A percentile compares a stretch with the other conserved stretches of the same genome.
phyloP scores from a whole-genome alignment of 2,329 filamentous ascomycete genomes.

The Ophiostoma pallidulum region DNA sequence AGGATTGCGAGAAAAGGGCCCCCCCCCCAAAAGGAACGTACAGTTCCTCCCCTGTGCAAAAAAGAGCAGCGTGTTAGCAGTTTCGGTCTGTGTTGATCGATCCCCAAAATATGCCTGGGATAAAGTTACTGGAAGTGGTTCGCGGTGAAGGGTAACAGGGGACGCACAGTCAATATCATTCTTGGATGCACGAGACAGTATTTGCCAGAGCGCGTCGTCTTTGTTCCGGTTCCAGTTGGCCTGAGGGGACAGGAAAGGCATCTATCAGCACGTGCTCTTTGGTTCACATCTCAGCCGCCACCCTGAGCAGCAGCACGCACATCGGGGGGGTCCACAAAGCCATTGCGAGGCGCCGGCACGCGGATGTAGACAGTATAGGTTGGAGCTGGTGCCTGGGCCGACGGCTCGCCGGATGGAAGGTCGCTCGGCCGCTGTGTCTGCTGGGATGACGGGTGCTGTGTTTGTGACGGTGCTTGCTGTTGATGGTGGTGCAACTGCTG shows the following conservation, averaged over 20 bases:
- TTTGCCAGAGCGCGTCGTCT: slow-evolving; percentile 82
- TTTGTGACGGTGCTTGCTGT: neutral
- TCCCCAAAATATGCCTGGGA: too few relatives aligned
- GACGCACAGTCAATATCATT: slow-evolving; percentile 76
- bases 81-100: too few relatives aligned
- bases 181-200: slow-evolving; percentile 72
- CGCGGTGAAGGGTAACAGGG: neutral
- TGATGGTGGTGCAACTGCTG: neutral
- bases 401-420: neutral
- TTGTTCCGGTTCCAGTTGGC: slow-evolving; percentile 82
- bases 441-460: neutral
- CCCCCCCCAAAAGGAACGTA: slow-evolving; percentile 28
- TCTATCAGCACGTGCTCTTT: too few relatives aligned
- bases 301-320: slow-evolving; percentile 39
- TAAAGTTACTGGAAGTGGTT: too few relatives aligned
- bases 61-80: neutral
- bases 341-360: slow-evolving; percentile 76
- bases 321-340: slow-evolving; percentile 83
- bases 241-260: slow-evolving; percentile 41
- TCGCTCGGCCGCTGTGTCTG: neutral
- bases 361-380: slow-evolving; percentile 72
- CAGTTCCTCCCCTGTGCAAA: slow-evolving; percentile 56
- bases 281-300: neutral
- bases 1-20: too few relatives aligned
- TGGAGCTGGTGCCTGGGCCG: slow-evolving; percentile 21